Evolutionary conservation across 306 rosid genomes (phyloP).

Genomic region (Casuarina equisetifolia): DNA sequence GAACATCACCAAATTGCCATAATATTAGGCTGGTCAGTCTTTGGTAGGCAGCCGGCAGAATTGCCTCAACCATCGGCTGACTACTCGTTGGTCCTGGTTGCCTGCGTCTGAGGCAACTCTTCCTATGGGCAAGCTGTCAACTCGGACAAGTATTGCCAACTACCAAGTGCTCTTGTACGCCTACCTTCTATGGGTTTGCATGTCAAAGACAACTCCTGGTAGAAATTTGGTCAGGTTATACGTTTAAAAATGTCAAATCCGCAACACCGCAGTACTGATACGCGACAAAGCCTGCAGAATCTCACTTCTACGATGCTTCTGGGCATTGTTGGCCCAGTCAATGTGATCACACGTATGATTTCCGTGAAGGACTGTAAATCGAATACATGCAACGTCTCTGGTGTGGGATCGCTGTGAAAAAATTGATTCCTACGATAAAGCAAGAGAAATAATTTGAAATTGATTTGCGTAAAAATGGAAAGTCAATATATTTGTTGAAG

Average conservation of each 20-base stretch:
- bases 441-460: no score
- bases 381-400: no score
- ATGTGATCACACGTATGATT: no score
- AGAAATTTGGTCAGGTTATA: background rate
- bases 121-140: background rate
- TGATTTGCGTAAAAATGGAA: no score
- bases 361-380: no score
- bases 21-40: background rate
- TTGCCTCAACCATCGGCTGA: background rate
- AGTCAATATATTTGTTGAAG: no score
- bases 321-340: no score
- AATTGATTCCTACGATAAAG: no score
- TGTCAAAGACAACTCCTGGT: background rate
- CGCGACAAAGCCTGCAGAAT: background rate
- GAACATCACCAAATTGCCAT: background rate
- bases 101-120: background rate
- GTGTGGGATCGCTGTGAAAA: no score
- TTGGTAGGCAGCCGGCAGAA: background rate
- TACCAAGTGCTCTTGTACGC: background rate
- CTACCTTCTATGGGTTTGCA: background rate
- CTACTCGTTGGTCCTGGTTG: background rate
- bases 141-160: background rate
- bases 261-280: background rate
- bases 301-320: background rate
- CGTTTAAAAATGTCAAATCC: background rate